These are phyloP conservation scores for Citrus hindsii DNA, from an alignment of 345 rosid genomes.

Conservation along the genomic window DNA sequence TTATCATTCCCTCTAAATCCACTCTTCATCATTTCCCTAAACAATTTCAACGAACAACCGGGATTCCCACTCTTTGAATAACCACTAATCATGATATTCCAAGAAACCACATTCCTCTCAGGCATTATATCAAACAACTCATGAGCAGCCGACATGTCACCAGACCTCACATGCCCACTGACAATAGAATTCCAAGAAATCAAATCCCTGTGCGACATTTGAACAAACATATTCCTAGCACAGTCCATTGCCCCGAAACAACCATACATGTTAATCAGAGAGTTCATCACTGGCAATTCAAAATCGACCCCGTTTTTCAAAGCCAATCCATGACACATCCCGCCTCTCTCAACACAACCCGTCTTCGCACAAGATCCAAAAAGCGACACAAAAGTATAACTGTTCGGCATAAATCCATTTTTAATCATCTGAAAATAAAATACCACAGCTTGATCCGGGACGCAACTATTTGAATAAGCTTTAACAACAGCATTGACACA, in stretches of 20 bases:
- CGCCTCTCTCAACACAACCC: conserved; percentile 35
- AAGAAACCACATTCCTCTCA: conserved; percentile 43
- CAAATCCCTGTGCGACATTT: conserved; percentile 46
- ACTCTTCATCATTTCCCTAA: conserved; percentile 45
- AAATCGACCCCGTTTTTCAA: conserved; percentile 47
- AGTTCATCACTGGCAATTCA: conserved; percentile 52
- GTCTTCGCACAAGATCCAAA: conserved; percentile 41
- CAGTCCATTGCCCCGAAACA: conserved; percentile 32
- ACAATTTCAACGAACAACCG: conserved; percentile 51
- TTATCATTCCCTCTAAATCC: conserved; percentile 39
- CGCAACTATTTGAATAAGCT: conserved; percentile 40
- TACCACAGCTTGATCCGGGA: conserved; percentile 33
- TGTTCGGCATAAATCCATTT: conserved; percentile 54
- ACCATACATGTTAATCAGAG: conserved; percentile 47
- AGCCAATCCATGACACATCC: conserved; percentile 57
- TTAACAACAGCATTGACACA: conserved; percentile 45
- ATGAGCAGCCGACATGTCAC: conserved; percentile 37
- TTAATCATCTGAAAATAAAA: conserved; percentile 46
- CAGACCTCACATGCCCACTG: conserved; percentile 19
- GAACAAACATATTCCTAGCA: conserved; percentile 47
- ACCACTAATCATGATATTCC: conserved; percentile 63
- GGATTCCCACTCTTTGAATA: conserved; percentile 49
- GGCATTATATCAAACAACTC: conserved; percentile 49
- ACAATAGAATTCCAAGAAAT: conserved; percentile 58
- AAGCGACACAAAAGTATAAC: conserved; percentile 56